Evolutionary conservation across 176 grass and related monocot species (phyloP), one percentile per base, ranked within the genome.

Genomic region (Rhynchospora tenuis): DNA sequence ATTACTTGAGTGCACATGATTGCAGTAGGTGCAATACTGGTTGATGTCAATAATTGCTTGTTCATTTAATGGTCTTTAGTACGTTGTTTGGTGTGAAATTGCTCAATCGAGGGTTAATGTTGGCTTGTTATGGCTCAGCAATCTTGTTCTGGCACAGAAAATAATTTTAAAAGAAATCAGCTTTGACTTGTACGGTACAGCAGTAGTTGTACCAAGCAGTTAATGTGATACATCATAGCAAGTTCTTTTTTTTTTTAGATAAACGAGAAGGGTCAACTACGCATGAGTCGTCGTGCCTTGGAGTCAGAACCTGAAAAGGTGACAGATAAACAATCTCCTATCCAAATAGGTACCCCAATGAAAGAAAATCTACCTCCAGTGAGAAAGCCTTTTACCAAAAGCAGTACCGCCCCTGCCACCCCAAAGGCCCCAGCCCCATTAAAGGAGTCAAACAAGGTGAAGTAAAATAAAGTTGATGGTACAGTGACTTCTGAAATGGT

Each of bases 261-360:
- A 86, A 98, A 98, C 72, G 92, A 98, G 58, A 98, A 95, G 83
- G 95, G 95, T 23, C 95, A 95, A 83, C 92, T 98, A 69, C 89
- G 95, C 57, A 63, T 98, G 86, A 98, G 95, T 81, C 90, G 78
- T 85, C 86, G 86, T 78, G 95, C 90, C 45, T 85, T 98, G 64
- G 85, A 94, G 65, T 81, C 56, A 76, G 83, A 89, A 59, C 79
- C 66, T 64, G 95, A 94, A 85, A 79, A 86, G n/a, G 59, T 67
- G 83, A 69, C 67, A 81, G 83, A 4, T 73, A 85, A 92, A 66
- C 27, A 50, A 46, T 22, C 6, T 27, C 23, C 56, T 67, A 58
- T 80, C 31, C 82, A 93, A 90, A 73, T 51, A 59, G 80, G 51
- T 16, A 63, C 72, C 59, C 56, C 90, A 46, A 59, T 66, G 38